Base-by-base conservation (phyloP, 2,329 filamentous ascomycete genomes). In the Microthyrium microscopicum region DNA sequence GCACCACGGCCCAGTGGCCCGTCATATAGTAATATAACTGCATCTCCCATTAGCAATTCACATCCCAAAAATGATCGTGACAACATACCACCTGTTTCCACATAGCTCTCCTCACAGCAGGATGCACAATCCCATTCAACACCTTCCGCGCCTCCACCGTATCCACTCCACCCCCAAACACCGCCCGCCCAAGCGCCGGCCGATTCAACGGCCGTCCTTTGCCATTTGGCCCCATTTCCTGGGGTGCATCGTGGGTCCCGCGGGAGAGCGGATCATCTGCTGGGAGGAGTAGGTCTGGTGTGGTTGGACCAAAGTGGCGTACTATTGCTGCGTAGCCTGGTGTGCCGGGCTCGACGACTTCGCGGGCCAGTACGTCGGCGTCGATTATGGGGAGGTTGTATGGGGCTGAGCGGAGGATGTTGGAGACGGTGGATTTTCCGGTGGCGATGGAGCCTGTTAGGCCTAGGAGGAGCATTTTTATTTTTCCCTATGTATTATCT, bases 381-480 rank as follows among this genome's bases (percentile, higher is more conserved):
- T 98, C 89, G 60, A 98, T 77, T 45, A 98, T 69, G 47, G 89
- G 85, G 40, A 98, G 69, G 39, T 71, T 77, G 63, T 94, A 80
- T 0, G 87, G 89, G 4, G 80, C 64, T 4, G 71, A 66, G 32
- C 78, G 73, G 46, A 98, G 79, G 45, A 93, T 68, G 25, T 68
- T 65, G 19, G 89, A 93, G 35, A 94, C 84, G 43, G 87, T 98
- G 29, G 87, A 93, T 69, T 98, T 98, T 54, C 89, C 89, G 5
- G 89, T 98, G 39, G 89, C 89, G 51, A 98, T 95, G 40, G 85
- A 93, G 52, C 89, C 89, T 6, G 89, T 98, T 18, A 98, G 73
- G 37, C 89, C 89, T 46, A 98, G 84, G 48, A 98, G 74, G 31
- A 95, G 71, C 89, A 95, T 95, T 13, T 1, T 33, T 26, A 9